A percentile compares a stretch with the other conserved stretches of the same genome.
phyloP scores from a whole-genome alignment of 441 rosid species.

The Gossypium aridum region DNA sequence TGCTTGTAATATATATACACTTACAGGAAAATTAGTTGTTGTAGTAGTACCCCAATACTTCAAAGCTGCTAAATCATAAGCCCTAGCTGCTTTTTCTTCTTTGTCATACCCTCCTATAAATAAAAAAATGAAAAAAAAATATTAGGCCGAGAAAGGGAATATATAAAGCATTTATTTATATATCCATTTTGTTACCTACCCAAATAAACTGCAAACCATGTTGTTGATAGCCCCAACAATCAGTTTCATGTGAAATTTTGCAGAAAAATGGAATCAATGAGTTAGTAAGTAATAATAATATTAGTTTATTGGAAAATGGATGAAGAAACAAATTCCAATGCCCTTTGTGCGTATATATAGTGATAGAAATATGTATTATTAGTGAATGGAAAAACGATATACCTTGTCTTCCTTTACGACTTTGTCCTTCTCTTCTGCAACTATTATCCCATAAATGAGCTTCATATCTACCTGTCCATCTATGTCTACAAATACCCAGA shows the following conservation, averaged over 20 bases:
- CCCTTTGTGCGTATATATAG: background rate
- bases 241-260: slow-evolving; percentile 8
- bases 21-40: slow-evolving; percentile 64
- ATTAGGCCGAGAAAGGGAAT: background rate
- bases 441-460: slow-evolving; percentile 79
- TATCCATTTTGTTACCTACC: slow-evolving; percentile 41
- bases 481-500: slow-evolving; percentile 37
- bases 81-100: slow-evolving; percentile 75
- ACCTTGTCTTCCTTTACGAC: slow-evolving; percentile 80
- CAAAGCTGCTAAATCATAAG: slow-evolving; percentile 70
- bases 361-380: background rate
- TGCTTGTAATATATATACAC: background rate
- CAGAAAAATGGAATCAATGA: slow-evolving; percentile 12
- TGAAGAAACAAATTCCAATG: background rate
- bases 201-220: slow-evolving; percentile 62
- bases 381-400: background rate
- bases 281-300: slow-evolving; percentile 15
- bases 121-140: background rate
- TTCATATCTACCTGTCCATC: slow-evolving; percentile 80
- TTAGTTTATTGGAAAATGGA: background rate
- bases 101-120: slow-evolving; percentile 64
- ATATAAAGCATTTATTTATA: too few species aligned
- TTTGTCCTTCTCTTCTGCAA: slow-evolving; percentile 73
- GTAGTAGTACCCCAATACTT: slow-evolving; percentile 73
- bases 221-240: slow-evolving; percentile 16